A percentile compares a stretch with the other conserved stretches of the same genome.
Evolutionary conservation across 192 early-diverging fungal species (phyloP).

Genomic region (Coemansia sp.): DNA sequence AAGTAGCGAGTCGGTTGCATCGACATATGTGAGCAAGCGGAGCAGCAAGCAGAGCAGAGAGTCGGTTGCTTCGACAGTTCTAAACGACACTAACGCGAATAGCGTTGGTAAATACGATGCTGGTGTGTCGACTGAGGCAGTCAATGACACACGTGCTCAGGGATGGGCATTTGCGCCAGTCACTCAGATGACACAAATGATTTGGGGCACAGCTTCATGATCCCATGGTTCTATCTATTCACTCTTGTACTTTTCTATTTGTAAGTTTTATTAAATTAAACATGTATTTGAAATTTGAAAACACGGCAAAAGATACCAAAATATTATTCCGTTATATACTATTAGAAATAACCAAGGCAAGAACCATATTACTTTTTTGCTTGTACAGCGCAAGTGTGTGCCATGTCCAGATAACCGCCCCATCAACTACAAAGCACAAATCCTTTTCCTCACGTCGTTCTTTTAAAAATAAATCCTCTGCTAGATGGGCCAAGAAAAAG

Average conservation of each 20-base stretch:
- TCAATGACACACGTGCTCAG: background rate
- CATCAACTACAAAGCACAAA: too few relatives aligned
- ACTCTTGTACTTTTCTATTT: background rate
- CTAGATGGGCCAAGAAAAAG: background rate
- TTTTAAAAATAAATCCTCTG: background rate
- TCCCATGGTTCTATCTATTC: background rate
- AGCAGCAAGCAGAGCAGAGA: constrained; percentile 5
- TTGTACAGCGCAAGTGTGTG: too few relatives aligned
- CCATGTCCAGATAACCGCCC: too few relatives aligned
- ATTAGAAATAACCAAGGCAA: too few relatives aligned
- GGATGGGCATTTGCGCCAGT: background rate
- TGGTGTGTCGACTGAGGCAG: background rate
- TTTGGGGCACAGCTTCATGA: background rate
- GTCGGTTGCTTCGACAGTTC: background rate
- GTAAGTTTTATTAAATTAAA: background rate
- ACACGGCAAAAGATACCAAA: too few relatives aligned
- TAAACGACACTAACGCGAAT: background rate
- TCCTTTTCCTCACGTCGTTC: too few relatives aligned
- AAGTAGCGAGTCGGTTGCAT: constrained; percentile 8
- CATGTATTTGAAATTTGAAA: background rate
- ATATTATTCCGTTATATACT: too few relatives aligned
- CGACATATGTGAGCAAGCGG: background rate
- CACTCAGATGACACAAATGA: background rate
- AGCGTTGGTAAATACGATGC: background rate
- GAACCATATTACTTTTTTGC: too few relatives aligned